Percentiles rank a stretch among this genome's conserved stretches.
These are phyloP conservation scores for Xylariaceae sp. DNA, from an alignment of 2,329 filamentous ascomycete genomes.

Conservation along the genomic window DNA sequence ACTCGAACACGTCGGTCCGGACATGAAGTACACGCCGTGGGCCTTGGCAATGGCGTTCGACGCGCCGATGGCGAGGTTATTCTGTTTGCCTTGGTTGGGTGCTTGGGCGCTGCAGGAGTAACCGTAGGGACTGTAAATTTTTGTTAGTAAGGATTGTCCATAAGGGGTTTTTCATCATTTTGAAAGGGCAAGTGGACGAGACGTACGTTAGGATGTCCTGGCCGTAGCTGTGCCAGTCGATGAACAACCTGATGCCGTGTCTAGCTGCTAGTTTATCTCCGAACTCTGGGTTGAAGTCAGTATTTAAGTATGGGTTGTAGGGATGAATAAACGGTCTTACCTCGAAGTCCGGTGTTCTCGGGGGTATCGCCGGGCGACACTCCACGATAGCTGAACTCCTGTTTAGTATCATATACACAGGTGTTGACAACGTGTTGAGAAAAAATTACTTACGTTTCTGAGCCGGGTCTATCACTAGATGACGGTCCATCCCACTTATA, in stretches of 20 bases:
- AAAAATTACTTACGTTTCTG: conserved; percentile 24
- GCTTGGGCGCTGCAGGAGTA: conserved; percentile 27
- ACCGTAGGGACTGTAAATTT: conserved; percentile 25
- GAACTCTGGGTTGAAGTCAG: conserved; percentile 36
- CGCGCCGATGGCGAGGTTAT: conserved; percentile 34
- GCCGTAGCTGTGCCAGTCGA: conserved; percentile 31
- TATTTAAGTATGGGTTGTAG: conserved; percentile 14
- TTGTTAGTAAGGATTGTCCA: conserved; percentile 24
- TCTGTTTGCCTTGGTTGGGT: conserved; percentile 24
- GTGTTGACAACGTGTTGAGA: too few species aligned
- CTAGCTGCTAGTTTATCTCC: conserved; percentile 39
- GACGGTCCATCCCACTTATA: conserved; percentile 41
- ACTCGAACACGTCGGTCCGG: conserved; percentile 36
- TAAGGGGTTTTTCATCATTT: conserved; percentile 20
- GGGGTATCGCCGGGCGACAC: conserved; percentile 39
- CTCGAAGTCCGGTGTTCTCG: conserved; percentile 40
- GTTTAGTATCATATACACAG: conserved; percentile 3
- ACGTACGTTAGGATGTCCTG: conserved; percentile 29
- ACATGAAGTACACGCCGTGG: conserved; percentile 33
- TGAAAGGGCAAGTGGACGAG: not conserved
- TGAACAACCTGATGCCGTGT: conserved; percentile 29
- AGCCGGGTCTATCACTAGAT: conserved; percentile 41
- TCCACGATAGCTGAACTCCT: conserved; percentile 39
- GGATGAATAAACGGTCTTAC: conserved; percentile 16
- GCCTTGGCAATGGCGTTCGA: conserved; percentile 22